phyloP scores from a whole-genome alignment of 2,329 filamentous ascomycete genomes.

The Leptodontidium sp. region DNA sequence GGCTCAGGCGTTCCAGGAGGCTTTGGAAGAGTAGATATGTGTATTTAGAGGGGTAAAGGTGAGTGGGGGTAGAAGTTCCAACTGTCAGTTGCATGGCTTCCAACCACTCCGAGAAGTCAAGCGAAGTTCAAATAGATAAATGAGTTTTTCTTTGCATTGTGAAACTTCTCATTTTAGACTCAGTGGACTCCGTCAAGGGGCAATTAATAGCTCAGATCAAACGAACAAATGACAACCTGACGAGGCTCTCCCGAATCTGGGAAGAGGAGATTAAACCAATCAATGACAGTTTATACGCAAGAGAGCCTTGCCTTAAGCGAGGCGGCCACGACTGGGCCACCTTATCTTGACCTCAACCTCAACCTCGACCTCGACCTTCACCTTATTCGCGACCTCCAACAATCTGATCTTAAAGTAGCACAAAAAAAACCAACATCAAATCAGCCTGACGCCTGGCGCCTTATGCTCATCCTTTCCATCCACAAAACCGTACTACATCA shows the following conservation, averaged over 20 bases:
- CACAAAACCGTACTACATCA: too few species aligned
- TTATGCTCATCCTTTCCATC: too few species aligned
- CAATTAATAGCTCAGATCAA: too few species aligned
- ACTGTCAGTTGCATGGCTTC: too few species aligned
- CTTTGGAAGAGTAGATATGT: neutral
- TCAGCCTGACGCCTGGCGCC: neutral
- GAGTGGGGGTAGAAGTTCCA: too few species aligned
- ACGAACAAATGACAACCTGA: neutral
- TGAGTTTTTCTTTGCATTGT: too few species aligned
- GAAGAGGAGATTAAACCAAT: neutral
- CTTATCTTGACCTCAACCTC: neutral
- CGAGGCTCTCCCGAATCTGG: neutral
- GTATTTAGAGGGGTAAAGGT: too few species aligned
- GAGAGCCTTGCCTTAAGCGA: neutral
- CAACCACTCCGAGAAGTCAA: too few species aligned
- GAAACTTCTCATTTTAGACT: too few species aligned
- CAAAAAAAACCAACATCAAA: neutral
- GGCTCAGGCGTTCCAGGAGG: neutral
- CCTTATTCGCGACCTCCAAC: neutral
- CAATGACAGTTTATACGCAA: neutral
- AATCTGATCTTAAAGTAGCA: neutral
- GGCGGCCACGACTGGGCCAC: neutral
- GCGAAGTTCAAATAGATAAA: too few species aligned
- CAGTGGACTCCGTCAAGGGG: too few species aligned
- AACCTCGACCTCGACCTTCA: too few species aligned